Percentiles rank a stretch among this genome's conserved stretches.
phyloP scores from a whole-genome alignment of 2,329 filamentous ascomycete species.

The Aspergillus amoenus region DNA sequence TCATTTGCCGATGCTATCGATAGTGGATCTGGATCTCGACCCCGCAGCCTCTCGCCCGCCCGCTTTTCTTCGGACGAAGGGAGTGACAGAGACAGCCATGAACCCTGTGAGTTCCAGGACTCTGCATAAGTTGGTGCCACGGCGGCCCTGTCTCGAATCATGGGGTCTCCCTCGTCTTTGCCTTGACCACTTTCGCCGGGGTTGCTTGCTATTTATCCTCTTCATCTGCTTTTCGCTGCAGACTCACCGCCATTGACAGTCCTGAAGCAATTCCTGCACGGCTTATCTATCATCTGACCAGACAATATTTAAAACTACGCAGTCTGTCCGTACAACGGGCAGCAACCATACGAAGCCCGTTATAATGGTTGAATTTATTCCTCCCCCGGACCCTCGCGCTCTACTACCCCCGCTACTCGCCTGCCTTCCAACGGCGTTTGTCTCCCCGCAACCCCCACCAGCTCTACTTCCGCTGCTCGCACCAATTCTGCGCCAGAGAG shows the following conservation, averaged over 20 bases:
- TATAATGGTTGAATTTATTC: constrained; percentile 55
- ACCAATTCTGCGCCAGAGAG: constrained; percentile 62
- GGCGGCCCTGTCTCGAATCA: neutral
- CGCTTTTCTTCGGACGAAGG: constrained; percentile 18
- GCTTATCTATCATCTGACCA: neutral
- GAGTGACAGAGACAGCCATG: neutral
- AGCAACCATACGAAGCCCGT: neutral
- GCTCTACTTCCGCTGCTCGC: constrained; percentile 61
- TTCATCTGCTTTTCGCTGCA: neutral
- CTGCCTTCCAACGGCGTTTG: constrained; percentile 61
- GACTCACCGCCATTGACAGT: neutral
- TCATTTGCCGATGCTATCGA: neutral
- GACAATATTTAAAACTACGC: neutral
- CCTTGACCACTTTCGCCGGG: neutral
- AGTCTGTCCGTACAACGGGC: neutral
- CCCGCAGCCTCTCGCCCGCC: constrained; percentile 14
- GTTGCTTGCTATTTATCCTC: neutral
- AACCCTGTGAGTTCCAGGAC: neutral
- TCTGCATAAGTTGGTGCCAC: neutral
- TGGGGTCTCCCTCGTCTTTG: neutral
- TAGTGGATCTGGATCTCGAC: constrained; percentile 7
- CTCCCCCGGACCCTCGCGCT: constrained; percentile 54
- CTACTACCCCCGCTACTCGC: constrained; percentile 64
- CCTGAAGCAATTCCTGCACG: neutral
- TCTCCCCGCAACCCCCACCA: constrained; percentile 59